A percentile compares a stretch with the other conserved stretches of the same genome.
Conservation (phyloP, 2,329 filamentous ascomycete species). For the Aspergillus versicolor region DNA sequence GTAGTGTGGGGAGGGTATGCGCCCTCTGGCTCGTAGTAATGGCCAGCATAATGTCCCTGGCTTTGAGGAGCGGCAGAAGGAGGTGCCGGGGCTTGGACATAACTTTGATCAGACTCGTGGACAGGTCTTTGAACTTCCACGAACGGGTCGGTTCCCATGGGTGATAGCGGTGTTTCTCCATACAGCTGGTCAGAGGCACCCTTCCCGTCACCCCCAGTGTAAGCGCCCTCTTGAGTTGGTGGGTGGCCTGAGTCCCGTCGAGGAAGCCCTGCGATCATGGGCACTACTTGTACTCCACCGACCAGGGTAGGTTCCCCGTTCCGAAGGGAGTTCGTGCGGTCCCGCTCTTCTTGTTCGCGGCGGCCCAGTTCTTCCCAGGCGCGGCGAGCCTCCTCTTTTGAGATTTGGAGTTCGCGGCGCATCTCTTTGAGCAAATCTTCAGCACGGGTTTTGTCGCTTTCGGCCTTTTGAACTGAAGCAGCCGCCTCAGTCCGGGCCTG, state of each 20-base stretch:
- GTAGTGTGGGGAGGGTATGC: constrained; percentile 38
- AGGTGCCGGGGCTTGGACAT: constrained; percentile 26
- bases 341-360: constrained; percentile 88
- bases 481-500: constrained; percentile 67
- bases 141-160: constrained; percentile 63
- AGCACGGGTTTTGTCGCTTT: constrained; percentile 66
- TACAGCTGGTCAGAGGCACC: constrained; percentile 50
- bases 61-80: constrained; percentile 33
- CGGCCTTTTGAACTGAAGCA: constrained; percentile 63
- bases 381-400: constrained; percentile 89
- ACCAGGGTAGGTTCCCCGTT: constrained; percentile 86
- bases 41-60: constrained; percentile 27
- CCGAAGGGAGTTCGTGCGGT: constrained; percentile 79
- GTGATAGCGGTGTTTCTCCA: constrained; percentile 49
- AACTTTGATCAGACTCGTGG: constrained; percentile 12
- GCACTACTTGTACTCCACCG: constrained; percentile 91
- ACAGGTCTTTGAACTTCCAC: constrained; percentile 44
- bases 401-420: constrained; percentile 89
- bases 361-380: constrained; percentile 97
- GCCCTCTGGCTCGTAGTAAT: constrained; percentile 43
- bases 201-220: constrained; percentile 33
- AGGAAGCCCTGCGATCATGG: constrained; percentile 74
- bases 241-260: constrained; percentile 51
- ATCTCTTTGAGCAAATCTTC: constrained; percentile 84
- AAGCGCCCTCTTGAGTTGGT: constrained; percentile 47